Percentiles rank a stretch among this genome's conserved stretches.
These are phyloP conservation scores for Ramalina intermedia DNA, from an alignment of 495 filamentous ascomycete genomes.

Conservation along the genomic window DNA sequence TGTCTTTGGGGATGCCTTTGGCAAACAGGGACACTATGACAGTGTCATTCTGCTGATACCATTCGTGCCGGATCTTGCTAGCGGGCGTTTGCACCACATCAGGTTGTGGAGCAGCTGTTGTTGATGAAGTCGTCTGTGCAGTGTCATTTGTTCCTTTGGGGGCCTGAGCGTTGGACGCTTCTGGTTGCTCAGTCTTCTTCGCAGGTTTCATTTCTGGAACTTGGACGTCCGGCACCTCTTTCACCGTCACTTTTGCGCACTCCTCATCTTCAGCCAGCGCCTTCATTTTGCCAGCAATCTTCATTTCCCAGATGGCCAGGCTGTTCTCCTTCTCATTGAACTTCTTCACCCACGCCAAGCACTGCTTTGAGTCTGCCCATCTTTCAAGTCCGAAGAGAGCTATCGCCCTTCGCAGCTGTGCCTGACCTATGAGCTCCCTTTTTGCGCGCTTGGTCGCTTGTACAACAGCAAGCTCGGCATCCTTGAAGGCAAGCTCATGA, in stretches of 20 bases:
- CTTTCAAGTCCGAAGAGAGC: conserved; percentile 54
- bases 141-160: not conserved
- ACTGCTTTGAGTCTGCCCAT: conserved; percentile 62
- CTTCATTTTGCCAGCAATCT: conserved; percentile 33
- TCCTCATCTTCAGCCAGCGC: conserved; percentile 48
- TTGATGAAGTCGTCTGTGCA: not conserved
- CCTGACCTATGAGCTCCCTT: conserved; percentile 62
- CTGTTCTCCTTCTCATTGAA: conserved; percentile 47
- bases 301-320: conserved; percentile 48
- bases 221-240: conserved; percentile 48
- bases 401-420: conserved; percentile 69
- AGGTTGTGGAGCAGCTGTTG: conserved; percentile 1
- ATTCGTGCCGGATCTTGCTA: conserved; percentile 61
- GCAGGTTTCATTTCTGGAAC: conserved; percentile 23
- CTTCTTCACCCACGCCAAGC: conserved; percentile 51
- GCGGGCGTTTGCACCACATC: conserved; percentile 32
- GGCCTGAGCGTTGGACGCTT: conserved; percentile 2
- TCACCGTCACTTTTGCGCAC: conserved; percentile 38
- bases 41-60: conserved; percentile 56
- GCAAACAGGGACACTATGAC: conserved; percentile 58
- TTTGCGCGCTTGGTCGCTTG: conserved; percentile 59
- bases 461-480: conserved; percentile 65
- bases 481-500: conserved; percentile 46
- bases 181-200: conserved; percentile 3
- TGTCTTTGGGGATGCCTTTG: conserved; percentile 55